phyloP scores from a whole-genome alignment of 2,329 filamentous ascomycete genomes.

The Tolypocladium inflatum region DNA sequence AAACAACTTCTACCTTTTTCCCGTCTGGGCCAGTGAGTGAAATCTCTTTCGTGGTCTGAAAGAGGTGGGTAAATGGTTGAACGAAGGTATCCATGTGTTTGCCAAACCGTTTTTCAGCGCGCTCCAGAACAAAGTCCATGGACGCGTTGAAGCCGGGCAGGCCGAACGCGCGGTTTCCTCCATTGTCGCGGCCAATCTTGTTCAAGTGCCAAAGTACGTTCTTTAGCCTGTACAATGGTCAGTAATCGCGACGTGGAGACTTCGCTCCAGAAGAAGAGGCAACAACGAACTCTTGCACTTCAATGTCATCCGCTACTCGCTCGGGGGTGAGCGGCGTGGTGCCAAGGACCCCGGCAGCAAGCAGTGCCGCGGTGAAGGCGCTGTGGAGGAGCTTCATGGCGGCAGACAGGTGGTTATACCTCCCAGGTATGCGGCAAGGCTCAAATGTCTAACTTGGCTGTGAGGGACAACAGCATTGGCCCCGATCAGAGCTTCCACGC shows the following conservation, averaged over 20 bases:
- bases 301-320: conserved; percentile 29
- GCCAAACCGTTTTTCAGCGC: conserved; percentile 26
- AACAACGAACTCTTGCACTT: conserved; percentile 22
- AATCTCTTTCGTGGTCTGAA: conserved; percentile 31
- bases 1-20: conserved; percentile 30
- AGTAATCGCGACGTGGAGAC: background rate
- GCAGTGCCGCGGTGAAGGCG: background rate
- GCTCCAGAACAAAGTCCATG: conserved; percentile 44
- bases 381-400: background rate
- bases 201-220: conserved; percentile 44
- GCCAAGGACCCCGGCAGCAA: background rate
- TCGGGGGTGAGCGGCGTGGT: conserved; percentile 25
- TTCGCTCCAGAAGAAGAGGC: background rate
- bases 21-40: conserved; percentile 34
- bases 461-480: background rate
- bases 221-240: conserved; percentile 30
- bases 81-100: conserved; percentile 33
- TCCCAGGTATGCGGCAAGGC: background rate
- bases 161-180: conserved; percentile 51
- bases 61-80: conserved; percentile 37
- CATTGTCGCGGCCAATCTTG: conserved; percentile 43
- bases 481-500: background rate
- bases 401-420: background rate
- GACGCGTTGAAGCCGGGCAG: conserved; percentile 50
- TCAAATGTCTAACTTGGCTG: background rate